phyloP scores from a whole-genome alignment of 139 green algal species.

The Coelastrella sp. region DNA sequence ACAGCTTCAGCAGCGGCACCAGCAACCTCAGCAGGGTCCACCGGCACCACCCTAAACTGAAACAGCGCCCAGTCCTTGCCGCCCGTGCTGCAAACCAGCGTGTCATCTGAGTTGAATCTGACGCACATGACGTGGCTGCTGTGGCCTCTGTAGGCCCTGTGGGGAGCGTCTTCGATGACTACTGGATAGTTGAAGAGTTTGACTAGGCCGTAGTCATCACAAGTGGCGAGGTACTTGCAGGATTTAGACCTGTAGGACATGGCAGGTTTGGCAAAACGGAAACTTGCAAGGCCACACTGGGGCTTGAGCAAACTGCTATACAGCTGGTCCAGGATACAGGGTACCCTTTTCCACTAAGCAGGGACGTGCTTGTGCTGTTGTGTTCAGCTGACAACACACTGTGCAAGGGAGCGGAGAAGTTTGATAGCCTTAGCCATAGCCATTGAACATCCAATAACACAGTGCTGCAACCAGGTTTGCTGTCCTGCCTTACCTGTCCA shows the following conservation, averaged over 20 bases:
- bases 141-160: slow-evolving; percentile 76
- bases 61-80: slow-evolving; percentile 79
- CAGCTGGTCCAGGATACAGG: too few relatives aligned
- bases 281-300: not conserved
- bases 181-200: slow-evolving; percentile 83
- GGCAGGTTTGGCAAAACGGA: not conserved
- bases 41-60: slow-evolving; percentile 64
- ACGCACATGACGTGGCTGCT: slow-evolving; percentile 78
- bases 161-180: slow-evolving; percentile 76
- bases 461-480: not conserved
- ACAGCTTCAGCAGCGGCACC: not conserved
- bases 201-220: slow-evolving; percentile 74
- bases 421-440: too few relatives aligned
- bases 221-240: slow-evolving; percentile 56
- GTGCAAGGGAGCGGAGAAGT: too few relatives aligned
- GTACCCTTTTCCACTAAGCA: too few relatives aligned
- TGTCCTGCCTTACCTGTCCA: slow-evolving; percentile 39
- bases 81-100: slow-evolving; percentile 55
- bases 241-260: slow-evolving; percentile 27
- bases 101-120: slow-evolving; percentile 65
- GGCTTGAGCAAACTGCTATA: too few relatives aligned
- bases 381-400: too few relatives aligned
- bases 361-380: too few relatives aligned
- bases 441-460: not conserved
- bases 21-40: not conserved